These are phyloP conservation scores for Microcyclospora pomicola DNA, from an alignment of 2,329 filamentous ascomycete genomes.

Conservation along the genomic window DNA sequence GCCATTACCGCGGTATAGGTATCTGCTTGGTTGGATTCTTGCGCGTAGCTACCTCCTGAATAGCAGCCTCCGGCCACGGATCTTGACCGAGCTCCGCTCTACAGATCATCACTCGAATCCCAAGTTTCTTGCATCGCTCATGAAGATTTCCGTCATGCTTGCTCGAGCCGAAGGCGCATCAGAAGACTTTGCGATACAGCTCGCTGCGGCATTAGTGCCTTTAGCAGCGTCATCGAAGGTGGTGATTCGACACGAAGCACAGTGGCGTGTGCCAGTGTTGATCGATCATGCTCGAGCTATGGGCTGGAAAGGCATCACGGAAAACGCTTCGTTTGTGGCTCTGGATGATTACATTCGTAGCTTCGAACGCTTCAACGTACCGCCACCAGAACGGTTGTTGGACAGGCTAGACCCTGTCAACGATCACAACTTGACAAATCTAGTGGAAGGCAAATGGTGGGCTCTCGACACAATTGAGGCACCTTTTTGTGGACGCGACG, in stretches of 20 bases:
- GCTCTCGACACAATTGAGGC: conserved; percentile 29
- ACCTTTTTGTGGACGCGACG: conserved; percentile 23
- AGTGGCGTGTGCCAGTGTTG: conserved; percentile 33
- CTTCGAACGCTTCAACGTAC: conserved; percentile 29
- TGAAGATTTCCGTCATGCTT: conserved; percentile 33
- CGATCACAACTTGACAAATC: conserved; percentile 30
- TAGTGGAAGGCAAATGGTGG: conserved; percentile 34
- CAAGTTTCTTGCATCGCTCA: conserved; percentile 33
- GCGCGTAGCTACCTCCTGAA: conserved; percentile 28
- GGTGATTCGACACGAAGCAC: conserved; percentile 39
- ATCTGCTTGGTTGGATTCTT: conserved; percentile 36
- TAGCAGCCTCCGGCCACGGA: conserved; percentile 17
- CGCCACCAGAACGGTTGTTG: conserved; percentile 25
- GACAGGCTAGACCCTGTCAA: conserved; percentile 29
- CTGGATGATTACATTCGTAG: conserved; percentile 31
- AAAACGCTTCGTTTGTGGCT: conserved; percentile 28
- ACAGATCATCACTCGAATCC: conserved; percentile 34
- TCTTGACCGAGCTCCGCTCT: conserved; percentile 25
- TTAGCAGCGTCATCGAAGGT: conserved; percentile 37
- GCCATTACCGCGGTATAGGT: conserved; percentile 34
- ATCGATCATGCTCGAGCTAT: conserved; percentile 27
- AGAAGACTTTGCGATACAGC: conserved; percentile 25
- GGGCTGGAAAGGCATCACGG: conserved; percentile 24
- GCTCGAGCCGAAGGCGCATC: conserved; percentile 24
- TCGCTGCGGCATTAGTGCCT: conserved; percentile 30